A percentile compares a stretch with the other conserved stretches of the same genome.
Conservation (phyloP, 352 stramenopile genomes). For the Aphanomyces euteiches region DNA sequence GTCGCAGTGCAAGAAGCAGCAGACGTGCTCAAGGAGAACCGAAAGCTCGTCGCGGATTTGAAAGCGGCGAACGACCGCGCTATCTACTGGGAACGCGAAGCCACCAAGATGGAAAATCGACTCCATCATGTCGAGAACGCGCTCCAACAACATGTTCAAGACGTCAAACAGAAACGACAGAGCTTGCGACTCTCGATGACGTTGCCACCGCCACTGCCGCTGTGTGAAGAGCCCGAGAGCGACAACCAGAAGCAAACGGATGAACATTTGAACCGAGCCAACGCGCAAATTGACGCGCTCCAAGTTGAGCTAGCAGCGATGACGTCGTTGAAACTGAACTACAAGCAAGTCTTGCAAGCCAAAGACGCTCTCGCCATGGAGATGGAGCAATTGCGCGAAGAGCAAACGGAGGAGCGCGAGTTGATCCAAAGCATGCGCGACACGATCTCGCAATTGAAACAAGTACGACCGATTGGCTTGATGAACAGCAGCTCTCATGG, state of each 20-base stretch:
- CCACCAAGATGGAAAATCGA: constrained; percentile 1
- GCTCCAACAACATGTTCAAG: not conserved
- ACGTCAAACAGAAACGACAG: not conserved
- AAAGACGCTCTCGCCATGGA: not conserved
- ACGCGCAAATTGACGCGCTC: no score
- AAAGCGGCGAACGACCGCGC: not conserved
- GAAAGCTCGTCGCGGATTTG: not conserved
- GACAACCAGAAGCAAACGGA: not conserved
- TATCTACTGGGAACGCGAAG: not conserved
- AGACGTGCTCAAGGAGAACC: constrained; percentile 7
- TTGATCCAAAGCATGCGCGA: constrained; percentile 12
- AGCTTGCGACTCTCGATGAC: not conserved
- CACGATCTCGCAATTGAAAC: not conserved
- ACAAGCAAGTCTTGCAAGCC: not conserved
- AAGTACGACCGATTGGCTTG: not conserved
- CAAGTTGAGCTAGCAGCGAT: not conserved
- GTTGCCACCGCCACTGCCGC: not conserved
- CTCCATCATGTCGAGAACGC: constrained; percentile 1
- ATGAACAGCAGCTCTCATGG: no score
- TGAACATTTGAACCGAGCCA: not conserved
- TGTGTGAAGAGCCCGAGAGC: not conserved
- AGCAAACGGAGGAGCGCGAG: constrained; percentile 11
- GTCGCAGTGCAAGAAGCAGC: constrained; percentile 5
- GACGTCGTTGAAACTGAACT: no score
- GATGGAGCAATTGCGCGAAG: not conserved